phyloP scores from a whole-genome alignment of 1,284 basidiomycete genomes.

The Moesziomyces sp. region DNA sequence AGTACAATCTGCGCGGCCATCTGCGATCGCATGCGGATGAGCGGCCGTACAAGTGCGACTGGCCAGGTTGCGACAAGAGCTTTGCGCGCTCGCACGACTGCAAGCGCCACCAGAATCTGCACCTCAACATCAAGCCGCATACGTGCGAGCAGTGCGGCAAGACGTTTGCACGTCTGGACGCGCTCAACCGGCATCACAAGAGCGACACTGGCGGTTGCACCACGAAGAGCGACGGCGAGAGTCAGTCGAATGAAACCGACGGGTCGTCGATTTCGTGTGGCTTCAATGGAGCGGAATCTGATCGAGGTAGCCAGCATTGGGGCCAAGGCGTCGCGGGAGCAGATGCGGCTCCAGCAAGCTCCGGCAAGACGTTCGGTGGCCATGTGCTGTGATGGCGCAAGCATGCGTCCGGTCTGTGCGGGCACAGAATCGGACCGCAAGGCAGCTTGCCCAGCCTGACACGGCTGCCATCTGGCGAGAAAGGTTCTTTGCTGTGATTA shows the following conservation, averaged over 20 bases:
- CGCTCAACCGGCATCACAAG: conserved; percentile 75
- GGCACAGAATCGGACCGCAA: no score
- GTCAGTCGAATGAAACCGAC: conserved; percentile 35
- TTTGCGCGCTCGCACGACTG: conserved; percentile 96
- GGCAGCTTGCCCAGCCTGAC: no score
- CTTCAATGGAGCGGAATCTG: conserved; percentile 5
- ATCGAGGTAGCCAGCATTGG: conserved; percentile 9
- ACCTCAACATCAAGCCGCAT: conserved; percentile 85
- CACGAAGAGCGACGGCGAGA: conserved; percentile 24
- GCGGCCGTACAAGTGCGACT: conserved; percentile 89
- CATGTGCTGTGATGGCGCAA: conserved; percentile 26
- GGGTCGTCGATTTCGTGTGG: conserved; percentile 13
- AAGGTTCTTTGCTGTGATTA: no score
- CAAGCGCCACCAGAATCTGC: conserved; percentile 76
- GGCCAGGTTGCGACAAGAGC: conserved; percentile 90
- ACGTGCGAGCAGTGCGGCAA: conserved; percentile 91
- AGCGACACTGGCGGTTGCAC: conserved; percentile 55
- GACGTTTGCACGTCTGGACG: conserved; percentile 91
- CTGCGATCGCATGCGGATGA: conserved; percentile 96
- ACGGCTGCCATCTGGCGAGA: no score
- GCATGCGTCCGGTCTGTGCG: not conserved
- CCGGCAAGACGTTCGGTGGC: conserved; percentile 33
- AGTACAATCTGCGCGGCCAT: conserved; percentile 78
- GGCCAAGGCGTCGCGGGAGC: not conserved
- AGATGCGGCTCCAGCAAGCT: not conserved